Base-by-base conservation (phyloP, 345 rosid genomes). In the Mangifera indica region DNA sequence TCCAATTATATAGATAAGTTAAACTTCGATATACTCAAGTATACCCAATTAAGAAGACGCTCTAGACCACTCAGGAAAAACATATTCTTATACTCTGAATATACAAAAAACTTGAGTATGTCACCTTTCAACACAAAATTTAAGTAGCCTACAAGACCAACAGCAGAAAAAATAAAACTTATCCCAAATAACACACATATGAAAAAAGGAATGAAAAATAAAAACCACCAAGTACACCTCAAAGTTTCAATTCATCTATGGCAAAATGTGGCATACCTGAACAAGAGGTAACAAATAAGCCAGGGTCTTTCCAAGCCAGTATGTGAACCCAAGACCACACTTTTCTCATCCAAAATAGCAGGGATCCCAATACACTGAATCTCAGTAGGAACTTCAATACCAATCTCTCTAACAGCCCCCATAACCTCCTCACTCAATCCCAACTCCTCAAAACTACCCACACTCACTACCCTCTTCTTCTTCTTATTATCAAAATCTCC, bases 291-390 rank as follows among this genome's bases (percentile, higher is more conserved):
- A 68, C 89, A 92, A 71, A 64, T 94, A 94, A 60, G 97, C 95
- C 25, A 90, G 85, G 54, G 98, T 94, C 84, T 94, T 94, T 46
- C 97, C 98, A 44, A 94, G 49, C 98, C 97, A 60, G 98, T 94
- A 69, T 94, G 97, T 15, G 97, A 92, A 10, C 95, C 98, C 89
- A 94, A 85, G 20, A 92, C 97, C 54, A 89, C 92, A 82, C 85
- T 89, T 78, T 79, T 88, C 60, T 88, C 87, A 17, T 92, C 93
- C 88, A 94, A 81, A 48, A 90, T 82, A 65, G 95, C 88, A 81
- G 92, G 98, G 54, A 94, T 78, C 21, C 97, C 98, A 59, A 89
- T 81, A 81, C 93, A 85, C 74, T 94, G 98, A 79, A 92, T 94
- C 88, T 94, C 98, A 56, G 98, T 92, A 22, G 98, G 98, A 77